phyloP scores from a whole-genome alignment of 495 filamentous ascomycete species.

The Bacidia gigantensis region DNA sequence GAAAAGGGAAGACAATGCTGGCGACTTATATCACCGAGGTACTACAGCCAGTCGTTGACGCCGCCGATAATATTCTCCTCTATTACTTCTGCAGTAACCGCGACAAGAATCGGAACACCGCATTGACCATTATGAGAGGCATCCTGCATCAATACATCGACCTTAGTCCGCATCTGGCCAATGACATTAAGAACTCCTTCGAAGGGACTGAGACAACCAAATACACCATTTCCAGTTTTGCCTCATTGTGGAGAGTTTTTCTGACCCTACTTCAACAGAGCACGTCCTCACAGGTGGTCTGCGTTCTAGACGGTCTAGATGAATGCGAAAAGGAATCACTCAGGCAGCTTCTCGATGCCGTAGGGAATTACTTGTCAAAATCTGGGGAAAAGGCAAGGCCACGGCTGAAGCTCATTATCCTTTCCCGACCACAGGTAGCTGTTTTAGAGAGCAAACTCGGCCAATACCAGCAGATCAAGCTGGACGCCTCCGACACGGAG shows the following conservation, averaged over 20 bases:
- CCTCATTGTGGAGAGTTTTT: slow-evolving; percentile 27
- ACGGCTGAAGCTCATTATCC: slow-evolving; percentile 24
- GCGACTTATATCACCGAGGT: slow-evolving; percentile 31
- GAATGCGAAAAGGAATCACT: slow-evolving; percentile 33
- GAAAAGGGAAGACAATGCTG: slow-evolving; percentile 39
- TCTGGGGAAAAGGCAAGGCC: slow-evolving; percentile 8
- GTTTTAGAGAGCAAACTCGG: slow-evolving; percentile 21
- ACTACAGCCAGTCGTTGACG: slow-evolving; percentile 20
- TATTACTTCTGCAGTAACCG: slow-evolving; percentile 34
- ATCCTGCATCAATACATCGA: slow-evolving; percentile 24
- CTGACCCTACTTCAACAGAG: slow-evolving; percentile 20
- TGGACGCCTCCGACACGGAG: slow-evolving; percentile 21
- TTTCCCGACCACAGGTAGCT: slow-evolving; percentile 25
- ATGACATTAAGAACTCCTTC: slow-evolving; percentile 18
- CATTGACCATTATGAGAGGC: slow-evolving; percentile 28
- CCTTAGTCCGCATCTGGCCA: slow-evolving; percentile 15
- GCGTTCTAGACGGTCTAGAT: slow-evolving; percentile 34
- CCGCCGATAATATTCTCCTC: slow-evolving; percentile 18
- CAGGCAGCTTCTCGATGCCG: slow-evolving; percentile 22
- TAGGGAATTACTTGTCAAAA: slow-evolving; percentile 18
- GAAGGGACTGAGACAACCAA: slow-evolving; percentile 21
- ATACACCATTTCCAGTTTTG: slow-evolving; percentile 21
- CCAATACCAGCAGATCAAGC: slow-evolving; percentile 15
- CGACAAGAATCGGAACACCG: slow-evolving; percentile 30
- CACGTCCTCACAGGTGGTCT: slow-evolving; percentile 19